Conservation (phyloP, 2,329 filamentous ascomycete genomes). For the Fusarium incarnatum region DNA sequence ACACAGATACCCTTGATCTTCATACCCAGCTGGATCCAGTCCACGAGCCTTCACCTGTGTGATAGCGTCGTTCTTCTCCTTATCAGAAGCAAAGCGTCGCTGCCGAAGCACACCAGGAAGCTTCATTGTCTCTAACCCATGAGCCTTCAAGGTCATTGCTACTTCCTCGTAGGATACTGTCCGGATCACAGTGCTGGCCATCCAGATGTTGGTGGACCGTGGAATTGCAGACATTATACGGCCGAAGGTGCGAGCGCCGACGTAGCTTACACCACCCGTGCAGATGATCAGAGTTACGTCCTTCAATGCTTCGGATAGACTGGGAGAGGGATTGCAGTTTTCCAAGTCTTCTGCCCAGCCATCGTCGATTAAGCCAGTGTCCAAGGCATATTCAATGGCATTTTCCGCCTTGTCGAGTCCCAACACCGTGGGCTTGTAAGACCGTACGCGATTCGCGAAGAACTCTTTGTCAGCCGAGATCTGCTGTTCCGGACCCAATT, state of each 20-base stretch:
- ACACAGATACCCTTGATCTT: not conserved
- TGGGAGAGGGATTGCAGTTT: not conserved
- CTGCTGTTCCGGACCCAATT: not conserved
- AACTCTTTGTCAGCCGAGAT: not conserved
- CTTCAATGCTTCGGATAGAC: fast-evolving
- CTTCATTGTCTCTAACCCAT: not conserved
- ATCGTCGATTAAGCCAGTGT: fast-evolving
- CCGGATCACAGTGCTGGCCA: not conserved
- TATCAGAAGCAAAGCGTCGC: not conserved
- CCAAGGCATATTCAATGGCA: not conserved
- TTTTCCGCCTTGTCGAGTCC: not conserved
- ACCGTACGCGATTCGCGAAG: not conserved
- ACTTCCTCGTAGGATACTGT: not conserved
- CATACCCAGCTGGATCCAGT: not conserved
- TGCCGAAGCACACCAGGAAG: not conserved
- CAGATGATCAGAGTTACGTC: not conserved
- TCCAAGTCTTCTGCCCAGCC: not conserved
- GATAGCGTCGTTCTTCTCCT: not conserved
- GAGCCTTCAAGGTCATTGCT: fast-evolving
- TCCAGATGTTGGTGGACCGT: not conserved
- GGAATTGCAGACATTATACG: not conserved
- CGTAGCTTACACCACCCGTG: not conserved
- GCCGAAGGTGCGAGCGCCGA: not conserved
- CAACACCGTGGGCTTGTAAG: not conserved
- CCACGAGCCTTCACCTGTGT: not conserved